Evolutionary conservation across 2,329 filamentous ascomycete genomes (phyloP).

Genomic region (Diplodia scrobiculata): DNA sequence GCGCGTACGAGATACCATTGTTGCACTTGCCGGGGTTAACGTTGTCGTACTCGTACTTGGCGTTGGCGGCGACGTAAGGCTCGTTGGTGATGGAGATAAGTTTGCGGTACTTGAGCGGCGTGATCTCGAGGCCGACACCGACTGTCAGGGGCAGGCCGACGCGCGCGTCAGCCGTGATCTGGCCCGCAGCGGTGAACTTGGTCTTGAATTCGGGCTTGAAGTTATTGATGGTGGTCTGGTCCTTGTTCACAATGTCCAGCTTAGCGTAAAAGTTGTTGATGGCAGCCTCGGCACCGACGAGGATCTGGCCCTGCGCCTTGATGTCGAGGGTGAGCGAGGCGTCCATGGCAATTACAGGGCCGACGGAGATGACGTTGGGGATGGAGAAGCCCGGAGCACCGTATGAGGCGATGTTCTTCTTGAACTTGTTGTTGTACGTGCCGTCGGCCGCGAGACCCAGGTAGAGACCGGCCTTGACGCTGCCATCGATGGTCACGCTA

Average conservation of each 20-base stretch:
- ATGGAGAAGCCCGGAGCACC: constrained; percentile 10
- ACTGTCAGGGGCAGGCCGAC: constrained; percentile 8
- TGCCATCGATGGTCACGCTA: constrained; percentile 1
- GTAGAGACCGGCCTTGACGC: not conserved
- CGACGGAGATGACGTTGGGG: constrained; percentile 17
- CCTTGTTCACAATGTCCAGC: constrained; percentile 4
- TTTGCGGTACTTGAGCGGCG: constrained; percentile 10
- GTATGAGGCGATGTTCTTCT: constrained; percentile 1
- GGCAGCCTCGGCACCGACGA: not conserved
- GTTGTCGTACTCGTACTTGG: constrained; percentile 1
- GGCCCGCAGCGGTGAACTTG: constrained; percentile 1
- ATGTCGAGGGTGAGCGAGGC: not conserved
- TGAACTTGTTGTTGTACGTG: constrained; percentile 9
- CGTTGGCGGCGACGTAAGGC: constrained; percentile 1
- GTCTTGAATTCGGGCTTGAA: constrained; percentile 5
- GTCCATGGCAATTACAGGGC: constrained; percentile 14
- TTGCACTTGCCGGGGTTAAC: constrained; percentile 5
- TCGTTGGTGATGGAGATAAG: constrained; percentile 6
- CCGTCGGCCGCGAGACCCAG: not conserved
- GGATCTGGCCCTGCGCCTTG: constrained; percentile 12
- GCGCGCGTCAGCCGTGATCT: constrained; percentile 4
- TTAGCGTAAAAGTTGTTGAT: constrained; percentile 8
- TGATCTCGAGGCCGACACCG: constrained; percentile 16
- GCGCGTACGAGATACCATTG: not conserved
- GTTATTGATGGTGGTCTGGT: not conserved